Conservation (phyloP, 495 filamentous ascomycete species). For the Penicillium herquei region DNA sequence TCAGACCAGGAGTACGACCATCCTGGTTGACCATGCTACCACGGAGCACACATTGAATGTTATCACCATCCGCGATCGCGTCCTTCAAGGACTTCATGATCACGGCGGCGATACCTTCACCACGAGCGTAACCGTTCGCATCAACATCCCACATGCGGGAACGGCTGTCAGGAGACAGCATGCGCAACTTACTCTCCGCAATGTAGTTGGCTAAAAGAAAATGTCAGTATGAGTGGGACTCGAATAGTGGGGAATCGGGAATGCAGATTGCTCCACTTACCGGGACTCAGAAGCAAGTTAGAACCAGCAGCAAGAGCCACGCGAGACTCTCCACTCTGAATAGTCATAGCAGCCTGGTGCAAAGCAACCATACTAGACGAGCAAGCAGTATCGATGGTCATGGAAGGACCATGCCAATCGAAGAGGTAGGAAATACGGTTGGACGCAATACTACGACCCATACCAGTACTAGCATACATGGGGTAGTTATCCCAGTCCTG, state of each 20-base stretch:
- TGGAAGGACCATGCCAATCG: conserved; percentile 1
- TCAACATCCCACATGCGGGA: conserved; percentile 41
- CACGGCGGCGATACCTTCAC: conserved; percentile 42
- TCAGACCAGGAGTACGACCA: conserved; percentile 35
- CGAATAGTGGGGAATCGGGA: too few relatives aligned
- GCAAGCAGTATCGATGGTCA: conserved; percentile 7
- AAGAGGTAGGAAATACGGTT: conserved; percentile 6
- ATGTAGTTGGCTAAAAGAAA: conserved; percentile 7
- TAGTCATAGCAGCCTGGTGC: neutral
- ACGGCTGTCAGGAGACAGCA: conserved; percentile 33
- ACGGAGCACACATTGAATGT: conserved; percentile 39
- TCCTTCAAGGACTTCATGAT: conserved; percentile 37
- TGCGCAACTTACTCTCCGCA: conserved; percentile 24
- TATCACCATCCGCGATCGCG: conserved; percentile 36
- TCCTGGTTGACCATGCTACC: conserved; percentile 38
- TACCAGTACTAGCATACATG: neutral
- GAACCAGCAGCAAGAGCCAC: conserved; percentile 36
- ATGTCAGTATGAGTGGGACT: neutral
- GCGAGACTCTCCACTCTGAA: neutral
- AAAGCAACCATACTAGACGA: neutral
- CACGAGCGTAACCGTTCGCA: conserved; percentile 48
- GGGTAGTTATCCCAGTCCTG: neutral
- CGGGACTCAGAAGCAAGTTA: conserved; percentile 25
- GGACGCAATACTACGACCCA: neutral
- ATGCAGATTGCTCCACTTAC: neutral